Conservation (phyloP, 2,329 filamentous ascomycete genomes). For the Pseudogymnoascus sp. region DNA sequence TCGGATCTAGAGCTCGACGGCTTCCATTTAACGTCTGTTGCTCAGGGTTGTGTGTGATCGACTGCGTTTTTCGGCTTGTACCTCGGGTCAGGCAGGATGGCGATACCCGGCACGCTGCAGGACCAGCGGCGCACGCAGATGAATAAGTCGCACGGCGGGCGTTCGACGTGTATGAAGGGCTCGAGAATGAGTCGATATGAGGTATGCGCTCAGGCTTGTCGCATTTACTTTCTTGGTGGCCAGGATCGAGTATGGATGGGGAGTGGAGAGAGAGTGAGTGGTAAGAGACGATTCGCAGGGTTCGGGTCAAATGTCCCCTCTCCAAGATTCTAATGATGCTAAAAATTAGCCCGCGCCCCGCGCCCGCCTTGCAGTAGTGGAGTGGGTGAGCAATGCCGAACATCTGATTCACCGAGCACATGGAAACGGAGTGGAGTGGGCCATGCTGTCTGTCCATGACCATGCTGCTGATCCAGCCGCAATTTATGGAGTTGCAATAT, state of each 20-base stretch:
- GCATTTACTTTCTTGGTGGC: not conserved
- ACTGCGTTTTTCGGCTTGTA: slow-evolving; percentile 2
- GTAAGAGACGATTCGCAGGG: not conserved
- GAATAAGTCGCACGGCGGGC: not conserved
- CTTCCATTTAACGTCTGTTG: slow-evolving; percentile 24
- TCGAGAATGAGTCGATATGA: not conserved
- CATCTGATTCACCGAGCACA: slow-evolving; percentile 5
- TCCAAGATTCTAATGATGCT: slow-evolving; percentile 8
- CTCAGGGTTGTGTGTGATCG: slow-evolving; percentile 7
- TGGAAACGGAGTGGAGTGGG: not conserved
- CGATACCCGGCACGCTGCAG: slow-evolving; percentile 8
- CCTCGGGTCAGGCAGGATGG: slow-evolving; percentile 9
- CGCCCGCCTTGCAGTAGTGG: slow-evolving; percentile 2
- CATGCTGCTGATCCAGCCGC: not conserved
- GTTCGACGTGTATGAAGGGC: not conserved
- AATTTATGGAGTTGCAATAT: not conserved
- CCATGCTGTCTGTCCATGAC: not conserved
- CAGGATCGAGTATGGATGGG: not conserved
- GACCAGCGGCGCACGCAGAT: slow-evolving; percentile 4
- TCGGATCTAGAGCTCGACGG: slow-evolving; percentile 27
- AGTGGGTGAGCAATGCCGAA: slow-evolving; percentile 6
- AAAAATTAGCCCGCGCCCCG: slow-evolving; percentile 3
- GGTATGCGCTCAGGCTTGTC: not conserved
- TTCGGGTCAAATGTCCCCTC: slow-evolving; percentile 1
- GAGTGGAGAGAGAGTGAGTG: not conserved